Base-by-base conservation (phyloP, 225 moss, liverwort and hornwort species). In the Thuidium tamariscinum region DNA sequence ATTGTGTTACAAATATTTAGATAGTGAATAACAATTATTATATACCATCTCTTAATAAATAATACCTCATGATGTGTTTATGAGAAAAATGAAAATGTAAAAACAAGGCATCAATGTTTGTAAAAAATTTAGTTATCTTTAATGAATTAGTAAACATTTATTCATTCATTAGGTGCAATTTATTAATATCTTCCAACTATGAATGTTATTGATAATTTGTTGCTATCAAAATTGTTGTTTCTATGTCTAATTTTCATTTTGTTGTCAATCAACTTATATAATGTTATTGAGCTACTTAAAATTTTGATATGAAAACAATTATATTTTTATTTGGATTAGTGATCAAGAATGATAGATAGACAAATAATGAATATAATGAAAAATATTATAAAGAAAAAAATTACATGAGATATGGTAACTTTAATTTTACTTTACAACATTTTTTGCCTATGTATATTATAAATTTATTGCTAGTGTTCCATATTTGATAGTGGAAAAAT, bases 51-150 rank as follows among this genome's bases (percentile, higher is more conserved):
- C n/a, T n/a, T n/a, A 25, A 41, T 2, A 7, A 41, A 41, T 14
- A 8, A 69, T 41, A 41, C 1, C 4, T 7, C 8, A 8, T 37
- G 12, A 21, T 37, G 12, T 25, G 1, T 3, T 69, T 69, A 39
- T 1, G 25, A 26, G 23, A 25, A 23, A 39, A 22, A 39, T 1
- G 2, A 13, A 14, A 7, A 10, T 0, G 2, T 22, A 41, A 1
- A 41, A 25, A 15, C 9, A 42, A 41, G 1, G 5, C 9, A 69
- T 15, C 16, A 26, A 69, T 8, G 26, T 41, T 9, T 8, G 15
- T 69, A 42, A 41, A 26, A 41, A 41, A 9, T 8, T 26, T 26
- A 7, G 15, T 8, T 26, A 15, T 26, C 26, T 2, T 41, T 4
- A 23, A 14, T 15, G 25, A 41, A 26, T 9, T 42, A 69, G 14